Conservation (phyloP, 805 yeast genomes). For the Priceomyces medius region DNA sequence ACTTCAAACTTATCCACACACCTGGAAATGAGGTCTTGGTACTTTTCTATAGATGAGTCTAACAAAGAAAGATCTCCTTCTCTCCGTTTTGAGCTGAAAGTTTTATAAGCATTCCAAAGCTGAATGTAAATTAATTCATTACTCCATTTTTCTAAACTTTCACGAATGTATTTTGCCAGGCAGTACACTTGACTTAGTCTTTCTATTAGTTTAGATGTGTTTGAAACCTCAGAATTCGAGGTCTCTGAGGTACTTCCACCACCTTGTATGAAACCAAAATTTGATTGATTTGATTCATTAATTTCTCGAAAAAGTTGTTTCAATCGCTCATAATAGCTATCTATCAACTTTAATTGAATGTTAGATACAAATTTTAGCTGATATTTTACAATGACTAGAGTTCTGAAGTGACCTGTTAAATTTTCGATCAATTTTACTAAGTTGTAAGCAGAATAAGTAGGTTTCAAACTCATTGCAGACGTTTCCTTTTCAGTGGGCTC, state of each 20-base stretch:
- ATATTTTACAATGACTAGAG: constrained; percentile 49
- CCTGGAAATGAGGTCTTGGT: constrained; percentile 18
- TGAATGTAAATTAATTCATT: constrained; percentile 39
- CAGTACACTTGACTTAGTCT: constrained; percentile 36
- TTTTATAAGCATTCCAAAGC: constrained; percentile 35
- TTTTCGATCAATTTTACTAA: constrained; percentile 57
- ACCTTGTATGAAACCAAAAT: constrained; percentile 36
- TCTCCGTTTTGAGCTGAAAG: constrained; percentile 14
- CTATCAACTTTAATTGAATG: constrained; percentile 58
- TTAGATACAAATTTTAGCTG: constrained; percentile 56
- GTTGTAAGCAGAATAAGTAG: constrained; percentile 62
- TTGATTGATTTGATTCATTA: constrained; percentile 36
- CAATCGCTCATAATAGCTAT: constrained; percentile 47
- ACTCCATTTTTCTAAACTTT: constrained; percentile 37
- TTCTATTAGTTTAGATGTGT: constrained; percentile 18
- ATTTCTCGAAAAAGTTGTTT: constrained; percentile 42
- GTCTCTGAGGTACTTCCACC: constrained; percentile 28
- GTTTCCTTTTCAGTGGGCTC: constrained; percentile 8
- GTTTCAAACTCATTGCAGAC: constrained; percentile 25
- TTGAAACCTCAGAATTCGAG: constrained; percentile 19
- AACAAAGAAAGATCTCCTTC: constrained; percentile 27
- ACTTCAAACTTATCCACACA: constrained; percentile 23
- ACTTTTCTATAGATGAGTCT: constrained; percentile 24
- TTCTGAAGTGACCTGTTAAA: constrained; percentile 53
- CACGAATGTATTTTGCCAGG: constrained; percentile 28